phyloP scores from a whole-genome alignment of 2,329 filamentous ascomycete genomes.

The Ophiostoma australiae region DNA sequence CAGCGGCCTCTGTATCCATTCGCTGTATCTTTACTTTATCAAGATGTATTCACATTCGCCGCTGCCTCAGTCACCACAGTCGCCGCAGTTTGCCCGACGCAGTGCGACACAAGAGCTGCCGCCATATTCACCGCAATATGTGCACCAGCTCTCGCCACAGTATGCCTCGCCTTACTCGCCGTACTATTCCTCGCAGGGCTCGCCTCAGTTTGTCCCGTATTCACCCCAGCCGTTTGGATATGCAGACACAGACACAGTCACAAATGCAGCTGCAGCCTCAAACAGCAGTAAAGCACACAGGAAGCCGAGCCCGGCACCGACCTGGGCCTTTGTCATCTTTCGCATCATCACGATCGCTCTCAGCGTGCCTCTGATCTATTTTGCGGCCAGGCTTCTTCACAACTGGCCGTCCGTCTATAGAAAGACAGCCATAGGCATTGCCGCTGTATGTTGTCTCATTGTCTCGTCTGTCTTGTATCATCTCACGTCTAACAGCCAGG shows the following conservation, averaged over 20 bases:
- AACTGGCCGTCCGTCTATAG: not conserved
- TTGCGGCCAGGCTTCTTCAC: not conserved
- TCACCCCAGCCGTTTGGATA: not conserved
- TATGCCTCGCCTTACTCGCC: not conserved
- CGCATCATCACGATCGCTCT: not conserved
- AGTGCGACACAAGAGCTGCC: not conserved
- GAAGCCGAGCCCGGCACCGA: not conserved
- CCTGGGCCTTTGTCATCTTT: not conserved
- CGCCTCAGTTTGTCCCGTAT: not conserved
- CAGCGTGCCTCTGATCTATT: not conserved
- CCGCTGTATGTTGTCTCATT: not conserved
- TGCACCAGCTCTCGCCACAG: not conserved
- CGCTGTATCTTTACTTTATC: not conserved
- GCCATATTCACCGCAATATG: not conserved
- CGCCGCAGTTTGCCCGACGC: not conserved
- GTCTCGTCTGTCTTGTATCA: not conserved
- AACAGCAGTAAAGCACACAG: not conserved
- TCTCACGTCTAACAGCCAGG: not conserved
- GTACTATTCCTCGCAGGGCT: not conserved
- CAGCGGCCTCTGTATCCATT: no score
- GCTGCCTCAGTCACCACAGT: not conserved
- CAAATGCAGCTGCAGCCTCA: not conserved
- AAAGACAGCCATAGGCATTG: not conserved
- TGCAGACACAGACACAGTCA: not conserved
- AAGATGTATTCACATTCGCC: not conserved